Conservation (phyloP, 192 early-diverging fungal species). For the Jimgerdemannia lactiflua region DNA sequence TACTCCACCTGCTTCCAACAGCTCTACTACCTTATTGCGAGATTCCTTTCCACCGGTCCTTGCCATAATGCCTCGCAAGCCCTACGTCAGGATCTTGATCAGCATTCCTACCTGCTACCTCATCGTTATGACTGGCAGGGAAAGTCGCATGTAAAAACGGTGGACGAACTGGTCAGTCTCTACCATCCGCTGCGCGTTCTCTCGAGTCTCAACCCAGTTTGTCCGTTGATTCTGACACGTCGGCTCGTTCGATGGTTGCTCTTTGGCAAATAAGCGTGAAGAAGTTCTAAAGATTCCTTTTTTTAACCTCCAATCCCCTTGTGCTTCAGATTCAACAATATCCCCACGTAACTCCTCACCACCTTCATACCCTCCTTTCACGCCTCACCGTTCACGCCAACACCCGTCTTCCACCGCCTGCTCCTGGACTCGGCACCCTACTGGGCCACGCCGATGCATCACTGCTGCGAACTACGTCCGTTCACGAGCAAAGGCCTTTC, state of each 20-base stretch:
- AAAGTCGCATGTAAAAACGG: conserved; percentile 40
- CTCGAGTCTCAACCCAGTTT: background rate
- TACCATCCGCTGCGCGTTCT: background rate
- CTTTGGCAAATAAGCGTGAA: too few species aligned
- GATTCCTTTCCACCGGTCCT: conserved; percentile 58
- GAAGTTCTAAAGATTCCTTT: too few species aligned
- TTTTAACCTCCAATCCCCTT: background rate
- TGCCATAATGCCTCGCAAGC: conserved; percentile 51
- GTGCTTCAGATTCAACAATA: background rate
- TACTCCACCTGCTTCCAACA: conserved; percentile 9
- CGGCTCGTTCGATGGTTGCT: too few species aligned
- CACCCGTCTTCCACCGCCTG: conserved; percentile 36
- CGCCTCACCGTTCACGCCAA: conserved; percentile 23
- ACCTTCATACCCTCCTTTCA: conserved; percentile 26
- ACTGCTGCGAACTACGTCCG: conserved; percentile 19
- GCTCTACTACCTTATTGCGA: conserved; percentile 74
- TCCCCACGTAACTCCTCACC: conserved; percentile 26
- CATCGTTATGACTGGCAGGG: conserved; percentile 72
- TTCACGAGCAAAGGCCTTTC: conserved; percentile 14
- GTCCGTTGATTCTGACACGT: background rate
- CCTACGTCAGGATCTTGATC: conserved; percentile 41
- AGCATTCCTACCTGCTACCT: conserved; percentile 56
- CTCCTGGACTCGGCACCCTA: conserved; percentile 34
- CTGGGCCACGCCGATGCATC: conserved; percentile 27
- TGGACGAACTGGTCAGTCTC: conserved; percentile 55